These are phyloP conservation scores for Rhizopogon vesiculosus DNA, from an alignment of 768 basidiomycete genomes.

Conservation along the genomic window DNA sequence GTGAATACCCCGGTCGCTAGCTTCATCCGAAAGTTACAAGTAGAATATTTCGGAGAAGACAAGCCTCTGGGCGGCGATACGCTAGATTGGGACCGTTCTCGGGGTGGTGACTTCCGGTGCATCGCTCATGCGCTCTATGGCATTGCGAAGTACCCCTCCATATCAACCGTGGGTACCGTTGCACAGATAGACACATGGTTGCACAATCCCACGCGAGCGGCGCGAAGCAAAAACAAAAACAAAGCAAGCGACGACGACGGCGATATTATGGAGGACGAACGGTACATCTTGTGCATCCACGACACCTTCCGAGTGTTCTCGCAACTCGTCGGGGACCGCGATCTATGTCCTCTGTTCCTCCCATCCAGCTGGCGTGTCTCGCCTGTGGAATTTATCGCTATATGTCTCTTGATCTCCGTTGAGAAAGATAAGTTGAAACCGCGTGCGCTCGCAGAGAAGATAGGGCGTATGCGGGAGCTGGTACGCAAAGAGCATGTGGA, in stretches of 20 bases:
- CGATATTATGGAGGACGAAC: conserved; percentile 25
- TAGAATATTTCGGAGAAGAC: conserved; percentile 37
- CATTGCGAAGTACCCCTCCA: conserved; percentile 40
- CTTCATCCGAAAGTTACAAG: conserved; percentile 56
- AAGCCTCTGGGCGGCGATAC: conserved; percentile 28
- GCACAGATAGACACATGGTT: conserved; percentile 50
- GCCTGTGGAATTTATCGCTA: conserved; percentile 65
- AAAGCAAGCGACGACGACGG: conserved; percentile 12
- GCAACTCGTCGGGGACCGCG: conserved; percentile 34
- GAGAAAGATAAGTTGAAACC: conserved; percentile 36
- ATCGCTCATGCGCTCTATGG: conserved; percentile 49
- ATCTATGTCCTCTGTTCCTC: conserved; percentile 33
- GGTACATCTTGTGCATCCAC: conserved; percentile 29
- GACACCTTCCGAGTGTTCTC: conserved; percentile 45
- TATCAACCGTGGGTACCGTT: conserved; percentile 25
- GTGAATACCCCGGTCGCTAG: conserved; percentile 49
- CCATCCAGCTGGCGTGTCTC: conserved; percentile 46
- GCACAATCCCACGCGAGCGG: conserved; percentile 13
- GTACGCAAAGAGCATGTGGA: conserved; percentile 57
- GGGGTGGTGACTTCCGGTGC: conserved; percentile 55
- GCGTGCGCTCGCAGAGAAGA: conserved; percentile 37
- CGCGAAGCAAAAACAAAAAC: conserved; percentile 15
- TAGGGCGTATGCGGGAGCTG: conserved; percentile 47
- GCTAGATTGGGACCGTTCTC: conserved; percentile 47
- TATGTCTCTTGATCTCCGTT: conserved; percentile 49